Conservation (phyloP, 129 eudicot genomes). For the Centella asiatica region DNA sequence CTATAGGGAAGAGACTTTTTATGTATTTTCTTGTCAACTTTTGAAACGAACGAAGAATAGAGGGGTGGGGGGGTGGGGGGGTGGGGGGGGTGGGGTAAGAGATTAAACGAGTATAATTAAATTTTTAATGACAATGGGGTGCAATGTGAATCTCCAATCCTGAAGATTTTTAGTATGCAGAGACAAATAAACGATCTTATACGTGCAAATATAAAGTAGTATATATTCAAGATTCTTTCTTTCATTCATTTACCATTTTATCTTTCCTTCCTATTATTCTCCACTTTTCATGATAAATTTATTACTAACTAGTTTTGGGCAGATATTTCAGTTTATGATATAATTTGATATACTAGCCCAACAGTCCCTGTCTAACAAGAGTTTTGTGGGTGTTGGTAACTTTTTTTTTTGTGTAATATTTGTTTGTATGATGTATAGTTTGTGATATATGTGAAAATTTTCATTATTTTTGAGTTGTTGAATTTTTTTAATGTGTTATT, state of each 20-base stretch:
- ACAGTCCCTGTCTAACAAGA: too few relatives aligned
- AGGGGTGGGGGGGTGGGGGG: neutral
- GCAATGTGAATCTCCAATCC: slow-evolving; percentile 15
- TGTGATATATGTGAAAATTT: too few relatives aligned
- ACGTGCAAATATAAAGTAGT: too few relatives aligned
- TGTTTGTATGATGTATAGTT: too few relatives aligned
- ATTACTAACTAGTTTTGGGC: neutral
- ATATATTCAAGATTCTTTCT: slow-evolving; percentile 2
- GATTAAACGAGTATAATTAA: neutral
- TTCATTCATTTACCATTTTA: neutral
- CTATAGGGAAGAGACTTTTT: slow-evolving; percentile 1
- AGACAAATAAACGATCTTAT: too few relatives aligned
- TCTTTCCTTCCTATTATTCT: neutral
- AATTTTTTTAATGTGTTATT: too few relatives aligned
- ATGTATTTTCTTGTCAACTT: slow-evolving; percentile 6
- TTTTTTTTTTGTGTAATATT: too few relatives aligned
- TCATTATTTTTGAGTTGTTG: too few relatives aligned
- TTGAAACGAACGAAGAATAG: neutral
- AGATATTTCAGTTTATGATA: neutral
- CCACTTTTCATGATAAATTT: too few relatives aligned
- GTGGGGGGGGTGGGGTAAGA: neutral
- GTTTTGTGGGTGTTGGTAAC: too few relatives aligned
- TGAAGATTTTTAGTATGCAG: neutral
- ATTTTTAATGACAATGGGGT: slow-evolving; percentile 6
- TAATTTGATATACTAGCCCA: too few relatives aligned